These are phyloP conservation scores for Solanum corneliomulleri DNA, from an alignment of 257 asterid species.

Conservation along the genomic window DNA sequence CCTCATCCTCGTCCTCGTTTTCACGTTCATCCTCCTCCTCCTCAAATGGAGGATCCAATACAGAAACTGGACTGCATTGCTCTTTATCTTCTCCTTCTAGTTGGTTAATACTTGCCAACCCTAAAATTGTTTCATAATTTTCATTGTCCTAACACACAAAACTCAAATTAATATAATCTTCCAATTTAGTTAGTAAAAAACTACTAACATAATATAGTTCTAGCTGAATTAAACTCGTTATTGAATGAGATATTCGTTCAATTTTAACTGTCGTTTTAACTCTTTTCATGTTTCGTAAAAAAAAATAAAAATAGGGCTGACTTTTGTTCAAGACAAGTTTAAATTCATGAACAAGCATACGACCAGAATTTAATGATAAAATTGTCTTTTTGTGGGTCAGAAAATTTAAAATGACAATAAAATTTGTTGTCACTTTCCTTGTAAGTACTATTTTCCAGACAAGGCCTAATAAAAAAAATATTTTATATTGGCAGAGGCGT, in stretches of 20 bases:
- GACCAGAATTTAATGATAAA: background rate
- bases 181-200: background rate
- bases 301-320: background rate
- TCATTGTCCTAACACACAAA: slow-evolving; percentile 21
- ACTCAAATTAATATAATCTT: background rate
- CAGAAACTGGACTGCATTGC: slow-evolving; percentile 78
- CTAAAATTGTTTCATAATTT: slow-evolving; percentile 4
- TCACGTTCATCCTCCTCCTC: slow-evolving; percentile 29
- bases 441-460: slow-evolving; percentile 6
- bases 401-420: slow-evolving; percentile 5
- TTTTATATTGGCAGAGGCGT: slow-evolving; percentile 35
- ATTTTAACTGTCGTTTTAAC: background rate
- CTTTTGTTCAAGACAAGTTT: background rate
- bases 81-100: slow-evolving; percentile 56
- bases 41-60: slow-evolving; percentile 57
- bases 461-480: slow-evolving; percentile 11
- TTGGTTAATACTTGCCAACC: slow-evolving; percentile 1
- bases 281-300: background rate
- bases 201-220: background rate
- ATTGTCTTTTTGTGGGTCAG: slow-evolving; percentile 6
- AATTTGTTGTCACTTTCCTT: slow-evolving; percentile 24
- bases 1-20: background rate
- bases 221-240: background rate
- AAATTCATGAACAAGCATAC: background rate
- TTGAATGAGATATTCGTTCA: background rate